Conservation (phyloP, 73 alveolate species). For the Tetrahymena borealis region DNA sequence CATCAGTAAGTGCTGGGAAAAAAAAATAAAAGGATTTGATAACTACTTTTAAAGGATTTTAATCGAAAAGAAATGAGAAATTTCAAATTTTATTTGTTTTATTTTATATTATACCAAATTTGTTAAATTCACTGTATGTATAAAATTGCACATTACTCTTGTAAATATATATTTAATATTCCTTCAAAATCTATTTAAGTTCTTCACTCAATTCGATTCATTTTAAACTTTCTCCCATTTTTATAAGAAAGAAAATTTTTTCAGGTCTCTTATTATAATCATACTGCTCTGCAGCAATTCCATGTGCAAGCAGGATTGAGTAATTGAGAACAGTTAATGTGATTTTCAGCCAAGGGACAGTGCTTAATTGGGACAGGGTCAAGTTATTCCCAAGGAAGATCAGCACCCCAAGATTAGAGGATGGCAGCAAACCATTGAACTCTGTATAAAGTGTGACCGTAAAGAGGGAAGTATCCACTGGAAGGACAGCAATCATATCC, state of each 20-base stretch:
- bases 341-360: neutral
- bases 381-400: neutral
- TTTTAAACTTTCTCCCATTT: neutral
- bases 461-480: neutral
- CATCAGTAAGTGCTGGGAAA: neutral
- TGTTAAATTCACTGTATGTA: neutral
- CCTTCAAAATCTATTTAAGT: neutral
- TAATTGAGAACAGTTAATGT: neutral
- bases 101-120: neutral
- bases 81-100: neutral
- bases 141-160: neutral
- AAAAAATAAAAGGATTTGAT: neutral
- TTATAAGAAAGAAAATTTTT: too few species aligned
- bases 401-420: neutral
- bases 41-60: neutral
- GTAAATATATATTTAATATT: too few species aligned
- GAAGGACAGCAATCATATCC: neutral
- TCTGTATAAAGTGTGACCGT: neutral
- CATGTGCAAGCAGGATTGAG: neutral
- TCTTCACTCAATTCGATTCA: neutral
- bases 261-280: neutral
- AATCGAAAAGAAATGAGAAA: neutral
- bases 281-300: neutral
- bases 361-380: neutral
- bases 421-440: neutral